phyloP scores from a whole-genome alignment of 1,284 basidiomycete genomes.

The Irpex lacteus region DNA sequence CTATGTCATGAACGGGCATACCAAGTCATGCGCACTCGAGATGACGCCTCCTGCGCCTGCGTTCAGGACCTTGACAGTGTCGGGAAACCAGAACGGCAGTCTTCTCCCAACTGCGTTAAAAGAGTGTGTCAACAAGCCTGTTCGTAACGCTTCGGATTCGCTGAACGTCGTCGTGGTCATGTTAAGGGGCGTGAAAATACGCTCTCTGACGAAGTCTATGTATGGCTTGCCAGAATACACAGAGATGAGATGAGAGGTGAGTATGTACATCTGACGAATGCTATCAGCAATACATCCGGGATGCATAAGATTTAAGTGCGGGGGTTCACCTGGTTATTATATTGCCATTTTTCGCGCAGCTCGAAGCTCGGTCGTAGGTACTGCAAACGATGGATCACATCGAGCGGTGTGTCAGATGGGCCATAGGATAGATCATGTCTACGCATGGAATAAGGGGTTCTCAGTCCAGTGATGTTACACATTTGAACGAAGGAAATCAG shows the following conservation, averaged over 20 bases:
- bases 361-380: conserved; percentile 35
- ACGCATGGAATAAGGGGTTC: too few relatives aligned
- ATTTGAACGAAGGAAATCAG: too few relatives aligned
- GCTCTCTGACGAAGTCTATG: conserved; percentile 23
- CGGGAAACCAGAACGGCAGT: conserved; percentile 29
- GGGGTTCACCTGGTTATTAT: conserved; percentile 37
- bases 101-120: conserved; percentile 23
- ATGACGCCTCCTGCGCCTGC: conserved; percentile 34
- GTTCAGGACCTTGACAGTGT: conserved; percentile 20
- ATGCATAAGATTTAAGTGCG: conserved; percentile 12
- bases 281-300: not conserved
- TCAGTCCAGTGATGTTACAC: too few relatives aligned
- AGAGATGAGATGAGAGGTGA: conserved; percentile 31
- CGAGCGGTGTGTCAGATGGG: conserved; percentile 24
- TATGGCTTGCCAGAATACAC: conserved; percentile 33
- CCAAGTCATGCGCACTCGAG: conserved; percentile 31
- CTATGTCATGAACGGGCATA: conserved; percentile 1
- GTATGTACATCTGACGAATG: conserved; percentile 34
- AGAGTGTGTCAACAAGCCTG: conserved; percentile 34
- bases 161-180: conserved; percentile 36
- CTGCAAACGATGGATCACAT: conserved; percentile 29
- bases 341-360: conserved; percentile 37
- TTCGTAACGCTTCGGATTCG: conserved; percentile 28
- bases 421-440: conserved; percentile 35
- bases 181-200: conserved; percentile 30